phyloP scores from a whole-genome alignment of 164 flowering plant genomes.

The Taxillus chinensis region DNA sequence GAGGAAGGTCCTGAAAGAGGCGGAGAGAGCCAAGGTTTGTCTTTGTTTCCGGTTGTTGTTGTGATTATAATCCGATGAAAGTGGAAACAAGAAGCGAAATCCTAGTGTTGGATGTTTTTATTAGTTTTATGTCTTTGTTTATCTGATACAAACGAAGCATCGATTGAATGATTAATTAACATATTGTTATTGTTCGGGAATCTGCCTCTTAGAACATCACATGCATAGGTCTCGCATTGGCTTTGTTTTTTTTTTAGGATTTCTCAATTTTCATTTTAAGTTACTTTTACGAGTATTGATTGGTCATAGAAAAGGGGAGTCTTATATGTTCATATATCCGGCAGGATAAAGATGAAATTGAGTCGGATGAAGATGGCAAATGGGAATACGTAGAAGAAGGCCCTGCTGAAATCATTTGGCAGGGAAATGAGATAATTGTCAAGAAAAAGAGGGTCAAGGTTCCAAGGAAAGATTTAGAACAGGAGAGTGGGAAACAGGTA shows the following conservation, averaged over 20 bases:
- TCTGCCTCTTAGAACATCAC: too few relatives aligned
- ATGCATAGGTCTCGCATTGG: too few relatives aligned
- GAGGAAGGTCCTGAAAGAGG: slow-evolving; percentile 26
- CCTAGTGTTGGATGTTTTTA: too few relatives aligned
- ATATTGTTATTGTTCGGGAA: too few relatives aligned
- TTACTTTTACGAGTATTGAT: too few relatives aligned
- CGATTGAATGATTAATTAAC: too few relatives aligned
- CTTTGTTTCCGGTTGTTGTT: neutral
- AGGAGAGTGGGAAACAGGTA: slow-evolving; percentile 37
- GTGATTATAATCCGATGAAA: neutral
- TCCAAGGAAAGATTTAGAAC: slow-evolving; percentile 31
- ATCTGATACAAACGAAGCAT: too few relatives aligned
- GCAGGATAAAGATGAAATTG: slow-evolving; percentile 16
- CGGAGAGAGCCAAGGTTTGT: slow-evolving; percentile 21
- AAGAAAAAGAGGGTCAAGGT: slow-evolving; percentile 78
- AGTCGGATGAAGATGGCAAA: slow-evolving; percentile 39
- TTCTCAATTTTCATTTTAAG: too few relatives aligned
- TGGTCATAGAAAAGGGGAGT: too few relatives aligned
- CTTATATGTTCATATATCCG: neutral
- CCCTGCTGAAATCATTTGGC: slow-evolving; percentile 91
- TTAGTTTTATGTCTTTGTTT: too few relatives aligned
- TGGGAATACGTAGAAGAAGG: slow-evolving; percentile 89
- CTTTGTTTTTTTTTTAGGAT: too few relatives aligned
- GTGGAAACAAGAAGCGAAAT: too few relatives aligned
- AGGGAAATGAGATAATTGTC: slow-evolving; percentile 93